Conservation (phyloP, 805 yeast genomes). For the Metschnikowia drakensbergensis region DNA sequence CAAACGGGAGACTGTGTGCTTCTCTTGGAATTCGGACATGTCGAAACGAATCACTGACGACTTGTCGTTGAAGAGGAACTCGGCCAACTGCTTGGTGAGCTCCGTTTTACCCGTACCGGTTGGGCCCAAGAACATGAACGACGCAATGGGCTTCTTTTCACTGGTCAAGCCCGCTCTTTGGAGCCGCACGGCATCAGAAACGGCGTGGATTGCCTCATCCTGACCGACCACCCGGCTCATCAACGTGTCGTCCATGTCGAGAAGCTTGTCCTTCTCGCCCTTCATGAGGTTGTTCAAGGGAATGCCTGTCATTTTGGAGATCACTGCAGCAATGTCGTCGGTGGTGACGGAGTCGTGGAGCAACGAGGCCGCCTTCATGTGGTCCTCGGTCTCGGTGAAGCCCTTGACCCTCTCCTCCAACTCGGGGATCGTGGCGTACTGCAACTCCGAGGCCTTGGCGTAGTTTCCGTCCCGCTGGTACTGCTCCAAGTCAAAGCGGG, state of each 20-base stretch:
- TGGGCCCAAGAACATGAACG: constrained; percentile 95
- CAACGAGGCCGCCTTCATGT: constrained; percentile 31
- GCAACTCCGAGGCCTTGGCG: constrained; percentile 83
- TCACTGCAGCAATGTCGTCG: constrained; percentile 89
- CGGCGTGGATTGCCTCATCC: constrained; percentile 87
- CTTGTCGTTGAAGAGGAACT: constrained; percentile 86
- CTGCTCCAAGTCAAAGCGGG: constrained; percentile 76
- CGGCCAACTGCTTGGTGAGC: constrained; percentile 86
- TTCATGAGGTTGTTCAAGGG: constrained; percentile 88
- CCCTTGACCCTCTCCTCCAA: constrained; percentile 60
- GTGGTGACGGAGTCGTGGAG: constrained; percentile 91
- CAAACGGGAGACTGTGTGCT: constrained; percentile 82
- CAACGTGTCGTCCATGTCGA: constrained; percentile 81
- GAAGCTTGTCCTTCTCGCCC: constrained; percentile 88
- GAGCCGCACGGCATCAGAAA: constrained; percentile 89
- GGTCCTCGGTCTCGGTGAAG: constrained; percentile 36
- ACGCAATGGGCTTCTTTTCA: constrained; percentile 92
- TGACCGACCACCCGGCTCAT: constrained; percentile 86
- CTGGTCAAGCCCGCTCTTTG: constrained; percentile 96
- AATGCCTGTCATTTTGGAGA: constrained; percentile 92
- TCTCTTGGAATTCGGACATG: constrained; percentile 97
- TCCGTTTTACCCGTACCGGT: constrained; percentile 99
- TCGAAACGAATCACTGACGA: constrained; percentile 86
- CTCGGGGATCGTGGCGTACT: constrained; percentile 82
- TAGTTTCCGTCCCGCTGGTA: constrained; percentile 83